Evolutionary conservation across 2,329 filamentous ascomycete genomes (phyloP), one percentile per base, ranked within the genome.

Genomic region (Periconia digitata): DNA sequence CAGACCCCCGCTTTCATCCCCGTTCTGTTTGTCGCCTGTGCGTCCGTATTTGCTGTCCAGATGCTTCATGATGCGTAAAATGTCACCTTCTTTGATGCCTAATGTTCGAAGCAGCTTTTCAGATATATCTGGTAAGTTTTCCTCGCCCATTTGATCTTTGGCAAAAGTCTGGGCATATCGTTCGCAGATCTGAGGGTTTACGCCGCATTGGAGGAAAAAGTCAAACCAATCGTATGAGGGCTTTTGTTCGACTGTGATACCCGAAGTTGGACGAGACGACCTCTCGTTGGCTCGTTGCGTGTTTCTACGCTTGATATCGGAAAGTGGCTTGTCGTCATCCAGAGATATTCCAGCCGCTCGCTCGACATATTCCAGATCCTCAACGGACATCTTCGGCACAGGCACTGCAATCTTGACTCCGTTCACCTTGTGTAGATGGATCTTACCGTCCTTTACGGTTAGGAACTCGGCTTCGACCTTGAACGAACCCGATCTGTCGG

Each of bases 401-500:
- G 94, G 94, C 3, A 99, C 94, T 8, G 94, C 94, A 72, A 99
- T 99, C 73, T 97, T 97, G 62, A 99, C 91, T 32, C 94, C 94
- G 67, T 99, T 99, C 74, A 90, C 82, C 76, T 99, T 99, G 77
- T 99, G 94, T 18, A 99, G 79, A 72, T 99, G 95, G 57, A 99
- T 95, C 73, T 97, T 97, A 55, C 92, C 90, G 67, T 97, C 94
- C 69, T 90, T 90, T 44, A 97, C 81, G 22, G 91, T 92, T 43
- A 99, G 84, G 66, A 97, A 99, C 69, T 99, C 90, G 15, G 94
- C 94, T 58, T 97, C 94, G 46, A 99, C 94, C 60, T 90, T 97
- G 75, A 99, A 99, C 1, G 92, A 92, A 62, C 92, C 94, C 29
- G 90, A 90, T 59, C 94, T 85, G 72, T 99, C 94, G 24, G 91